phyloP scores from a whole-genome alignment of 495 filamentous ascomycete genomes.

The Penicillium diatomitis region DNA sequence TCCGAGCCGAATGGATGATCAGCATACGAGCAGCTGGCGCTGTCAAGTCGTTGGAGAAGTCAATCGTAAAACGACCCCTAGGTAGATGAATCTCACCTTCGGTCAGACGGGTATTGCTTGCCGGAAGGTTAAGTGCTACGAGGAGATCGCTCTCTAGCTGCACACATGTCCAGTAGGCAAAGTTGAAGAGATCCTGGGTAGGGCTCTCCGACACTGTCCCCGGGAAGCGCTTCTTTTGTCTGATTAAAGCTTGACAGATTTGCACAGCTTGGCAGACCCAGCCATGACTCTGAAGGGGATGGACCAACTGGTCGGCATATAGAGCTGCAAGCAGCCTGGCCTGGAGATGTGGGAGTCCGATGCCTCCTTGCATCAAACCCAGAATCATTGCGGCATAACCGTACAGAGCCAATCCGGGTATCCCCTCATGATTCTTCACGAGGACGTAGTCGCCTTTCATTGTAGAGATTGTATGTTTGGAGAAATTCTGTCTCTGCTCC shows the following conservation, averaged over 20 bases:
- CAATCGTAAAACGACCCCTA: conserved; percentile 27
- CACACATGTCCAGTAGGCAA: conserved; percentile 90
- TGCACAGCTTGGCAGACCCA: conserved; percentile 77
- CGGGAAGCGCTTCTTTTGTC: conserved; percentile 35
- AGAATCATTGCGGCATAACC: conserved; percentile 77
- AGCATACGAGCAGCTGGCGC: too few species aligned
- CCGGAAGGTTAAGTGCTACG: conserved; percentile 77
- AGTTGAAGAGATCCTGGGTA: conserved; percentile 47
- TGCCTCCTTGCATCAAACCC: conserved; percentile 67
- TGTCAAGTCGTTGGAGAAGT: too few species aligned
- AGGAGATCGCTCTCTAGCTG: conserved; percentile 95
- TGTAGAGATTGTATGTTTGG: conserved; percentile 5
- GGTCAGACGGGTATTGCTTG: conserved; percentile 63
- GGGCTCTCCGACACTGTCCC: too few species aligned
- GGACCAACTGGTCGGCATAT: conserved; percentile 78
- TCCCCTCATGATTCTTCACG: conserved; percentile 65
- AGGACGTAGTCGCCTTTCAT: conserved; percentile 6
- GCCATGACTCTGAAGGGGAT: conserved; percentile 81
- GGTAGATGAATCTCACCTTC: conserved; percentile 62
- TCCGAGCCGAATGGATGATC: too few species aligned
- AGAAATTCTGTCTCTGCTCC: neutral
- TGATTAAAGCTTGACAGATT: conserved; percentile 66
- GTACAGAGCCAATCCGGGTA: conserved; percentile 86
- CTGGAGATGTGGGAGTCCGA: conserved; percentile 72
- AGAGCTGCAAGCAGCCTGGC: conserved; percentile 79